Percentiles rank a stretch among this genome's conserved stretches.
Evolutionary conservation across 352 stramenopile species (phyloP).

Genomic region (Pythium brachiatum): DNA sequence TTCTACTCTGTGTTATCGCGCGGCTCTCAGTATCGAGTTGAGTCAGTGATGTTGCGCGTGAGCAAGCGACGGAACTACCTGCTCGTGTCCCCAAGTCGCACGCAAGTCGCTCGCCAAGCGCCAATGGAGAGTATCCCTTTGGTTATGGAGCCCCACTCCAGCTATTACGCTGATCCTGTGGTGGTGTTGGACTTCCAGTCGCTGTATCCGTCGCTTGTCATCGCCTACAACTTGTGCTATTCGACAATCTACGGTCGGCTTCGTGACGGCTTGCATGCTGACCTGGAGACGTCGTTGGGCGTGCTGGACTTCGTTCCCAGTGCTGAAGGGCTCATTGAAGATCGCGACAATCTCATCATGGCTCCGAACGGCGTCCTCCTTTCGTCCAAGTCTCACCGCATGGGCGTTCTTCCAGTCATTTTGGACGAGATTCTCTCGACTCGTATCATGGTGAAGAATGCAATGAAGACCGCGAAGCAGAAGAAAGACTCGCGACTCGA

Average conservation of each 20-base stretch:
- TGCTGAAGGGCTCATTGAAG: constrained; percentile 41
- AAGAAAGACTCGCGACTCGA: constrained; percentile 51
- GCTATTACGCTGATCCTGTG: constrained; percentile 96
- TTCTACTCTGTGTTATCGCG: constrained; percentile 92
- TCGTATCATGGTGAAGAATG: constrained; percentile 98
- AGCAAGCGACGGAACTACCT: constrained; percentile 89
- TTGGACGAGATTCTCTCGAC: constrained; percentile 95
- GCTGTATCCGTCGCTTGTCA: constrained; percentile 99
- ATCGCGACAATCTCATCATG: constrained; percentile 57
- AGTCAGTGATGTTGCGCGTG: constrained; percentile 91
- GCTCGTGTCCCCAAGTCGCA: constrained; percentile 71
- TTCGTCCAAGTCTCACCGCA: constrained; percentile 89
- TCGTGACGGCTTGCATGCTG: constrained; percentile 63
- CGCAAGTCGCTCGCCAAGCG: constrained; percentile 85
- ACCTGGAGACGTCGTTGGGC: constrained; percentile 64
- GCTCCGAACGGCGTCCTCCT: constrained; percentile 96
- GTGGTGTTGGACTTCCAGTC: constrained; percentile 99
- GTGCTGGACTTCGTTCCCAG: constrained; percentile 55
- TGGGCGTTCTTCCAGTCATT: constrained; percentile 96
- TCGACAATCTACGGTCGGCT: constrained; percentile 94
- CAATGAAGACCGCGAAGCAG: constrained; percentile 92
- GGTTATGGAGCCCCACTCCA: constrained; percentile 94
- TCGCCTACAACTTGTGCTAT: constrained; percentile 99
- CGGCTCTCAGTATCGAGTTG: constrained; percentile 93
- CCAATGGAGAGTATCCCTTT: constrained; percentile 92